Evolutionary conservation across 2,329 filamentous ascomycete genomes (phyloP).

Genomic region (Aaosphaeria arxii): DNA sequence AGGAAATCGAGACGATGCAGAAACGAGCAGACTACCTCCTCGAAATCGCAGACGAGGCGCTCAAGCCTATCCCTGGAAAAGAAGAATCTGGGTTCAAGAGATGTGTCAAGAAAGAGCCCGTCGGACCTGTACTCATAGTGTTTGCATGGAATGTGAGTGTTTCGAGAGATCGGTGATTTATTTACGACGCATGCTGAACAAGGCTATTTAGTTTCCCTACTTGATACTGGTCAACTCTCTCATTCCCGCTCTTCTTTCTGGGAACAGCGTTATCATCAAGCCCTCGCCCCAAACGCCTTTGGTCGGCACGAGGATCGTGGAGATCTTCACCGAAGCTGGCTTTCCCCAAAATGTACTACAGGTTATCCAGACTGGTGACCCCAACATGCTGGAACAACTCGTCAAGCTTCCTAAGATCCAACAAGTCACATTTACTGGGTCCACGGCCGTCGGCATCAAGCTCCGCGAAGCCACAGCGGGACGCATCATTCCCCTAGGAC

Average conservation of each 20-base stretch:
- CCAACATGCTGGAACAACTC: constrained; percentile 70
- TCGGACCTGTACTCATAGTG: constrained; percentile 83
- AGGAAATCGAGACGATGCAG: constrained; percentile 80
- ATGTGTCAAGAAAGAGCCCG: constrained; percentile 82
- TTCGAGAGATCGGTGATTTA: constrained; percentile 1
- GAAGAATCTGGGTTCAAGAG: constrained; percentile 83
- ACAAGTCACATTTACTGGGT: constrained; percentile 89
- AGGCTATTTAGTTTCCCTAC: constrained; percentile 73
- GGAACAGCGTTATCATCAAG: constrained; percentile 90
- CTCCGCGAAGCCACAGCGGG: constrained; percentile 83
- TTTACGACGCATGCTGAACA: constrained; percentile 11
- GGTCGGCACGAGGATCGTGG: constrained; percentile 76
- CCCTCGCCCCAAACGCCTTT: constrained; percentile 94
- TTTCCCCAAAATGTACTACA: constrained; percentile 82
- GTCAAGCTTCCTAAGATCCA: constrained; percentile 74
- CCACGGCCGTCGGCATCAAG: constrained; percentile 82
- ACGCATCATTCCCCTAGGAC: constrained; percentile 77
- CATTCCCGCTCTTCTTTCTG: constrained; percentile 81
- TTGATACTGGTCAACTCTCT: constrained; percentile 89
- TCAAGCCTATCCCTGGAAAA: constrained; percentile 80
- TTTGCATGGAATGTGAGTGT: constrained; percentile 91
- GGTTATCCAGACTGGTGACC: constrained; percentile 86
- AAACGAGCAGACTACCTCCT: constrained; percentile 82
- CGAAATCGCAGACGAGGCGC: constrained; percentile 73
- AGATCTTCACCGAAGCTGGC: constrained; percentile 76